phyloP scores from a whole-genome alignment of 1,284 basidiomycete genomes.

The Schizophyllum amplum region DNA sequence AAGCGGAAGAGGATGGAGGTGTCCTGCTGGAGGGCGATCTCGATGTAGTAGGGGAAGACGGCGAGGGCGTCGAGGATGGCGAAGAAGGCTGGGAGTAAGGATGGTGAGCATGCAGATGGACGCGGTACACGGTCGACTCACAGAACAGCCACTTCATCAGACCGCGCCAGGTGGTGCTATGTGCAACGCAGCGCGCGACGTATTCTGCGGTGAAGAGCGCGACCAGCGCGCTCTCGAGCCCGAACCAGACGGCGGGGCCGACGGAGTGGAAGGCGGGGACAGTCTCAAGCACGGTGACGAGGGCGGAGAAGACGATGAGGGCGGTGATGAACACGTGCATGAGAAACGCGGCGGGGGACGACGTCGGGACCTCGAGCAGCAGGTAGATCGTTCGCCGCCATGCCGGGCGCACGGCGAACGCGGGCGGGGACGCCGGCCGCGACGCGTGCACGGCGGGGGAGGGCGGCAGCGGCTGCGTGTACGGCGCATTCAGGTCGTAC shows the following conservation, averaged over 20 bases:
- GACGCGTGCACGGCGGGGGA: too few species aligned
- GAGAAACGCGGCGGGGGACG: slow-evolving; percentile 57
- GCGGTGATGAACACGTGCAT: slow-evolving; percentile 55
- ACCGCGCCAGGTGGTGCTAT: slow-evolving; percentile 55
- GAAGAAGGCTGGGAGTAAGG: slow-evolving; percentile 57
- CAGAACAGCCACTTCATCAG: slow-evolving; percentile 61
- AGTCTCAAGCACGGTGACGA: slow-evolving; percentile 81
- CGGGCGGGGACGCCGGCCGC: too few species aligned
- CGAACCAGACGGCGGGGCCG: slow-evolving; percentile 71
- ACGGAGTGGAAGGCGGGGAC: slow-evolving; percentile 74
- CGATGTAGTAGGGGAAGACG: slow-evolving; percentile 83
- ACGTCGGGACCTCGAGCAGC: slow-evolving; percentile 62
- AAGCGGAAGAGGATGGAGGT: slow-evolving; percentile 84
- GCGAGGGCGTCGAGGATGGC: slow-evolving; percentile 79
- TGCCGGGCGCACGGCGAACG: slow-evolving; percentile 31
- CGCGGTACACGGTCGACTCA: slow-evolving; percentile 26
- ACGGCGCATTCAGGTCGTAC: too few species aligned
- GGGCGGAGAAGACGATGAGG: slow-evolving; percentile 61
- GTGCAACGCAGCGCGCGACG: slow-evolving; percentile 51
- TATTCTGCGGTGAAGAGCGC: slow-evolving; percentile 81
- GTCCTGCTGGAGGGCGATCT: slow-evolving; percentile 76
- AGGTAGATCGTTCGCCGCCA: slow-evolving; percentile 54
- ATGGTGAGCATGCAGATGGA: slow-evolving; percentile 6
- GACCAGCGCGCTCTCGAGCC: slow-evolving; percentile 70
- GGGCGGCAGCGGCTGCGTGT: too few species aligned